These are phyloP conservation scores for Geopyxis carbonaria DNA, from an alignment of 495 filamentous ascomycete species.

Conservation along the genomic window DNA sequence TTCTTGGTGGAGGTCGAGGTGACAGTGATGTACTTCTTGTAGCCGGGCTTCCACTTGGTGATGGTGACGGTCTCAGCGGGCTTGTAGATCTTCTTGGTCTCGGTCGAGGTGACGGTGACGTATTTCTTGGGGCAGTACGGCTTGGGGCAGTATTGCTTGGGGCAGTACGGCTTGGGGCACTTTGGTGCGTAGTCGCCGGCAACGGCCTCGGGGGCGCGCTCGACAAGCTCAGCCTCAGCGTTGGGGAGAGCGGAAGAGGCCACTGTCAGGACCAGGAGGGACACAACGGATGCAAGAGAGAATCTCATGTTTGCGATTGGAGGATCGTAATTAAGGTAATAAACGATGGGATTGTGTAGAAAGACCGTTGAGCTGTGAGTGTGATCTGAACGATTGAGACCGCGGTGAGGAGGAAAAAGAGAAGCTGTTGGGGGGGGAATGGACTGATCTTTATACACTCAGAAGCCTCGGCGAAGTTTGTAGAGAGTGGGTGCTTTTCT, in stretches of 20 bases:
- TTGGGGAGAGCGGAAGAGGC: constrained; percentile 1
- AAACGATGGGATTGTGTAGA: constrained; percentile 2
- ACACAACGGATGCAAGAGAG: constrained; percentile 4
- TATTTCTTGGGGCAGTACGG: not conserved
- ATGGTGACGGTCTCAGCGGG: not conserved
- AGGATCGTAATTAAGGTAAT: not conserved
- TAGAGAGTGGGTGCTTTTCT: too few relatives aligned
- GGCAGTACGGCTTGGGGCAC: not conserved
- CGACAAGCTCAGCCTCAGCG: not conserved
- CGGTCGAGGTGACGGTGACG: constrained; percentile 1
- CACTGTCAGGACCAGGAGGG: constrained; percentile 1
- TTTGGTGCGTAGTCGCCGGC: not conserved
- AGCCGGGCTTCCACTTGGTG: not conserved
- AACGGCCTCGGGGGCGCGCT: constrained; percentile 4
- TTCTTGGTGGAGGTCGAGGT: not conserved
- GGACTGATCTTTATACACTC: too few relatives aligned
- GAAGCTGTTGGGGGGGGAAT: too few relatives aligned
- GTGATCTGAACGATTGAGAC: too few relatives aligned
- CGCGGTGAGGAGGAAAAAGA: too few relatives aligned
- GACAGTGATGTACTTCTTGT: not conserved
- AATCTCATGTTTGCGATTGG: constrained; percentile 7
- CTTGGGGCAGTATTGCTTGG: not conserved
- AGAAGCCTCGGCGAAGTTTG: too few relatives aligned
- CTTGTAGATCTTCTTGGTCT: constrained; percentile 2
- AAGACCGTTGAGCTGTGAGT: too few relatives aligned